Conservation (phyloP, 2,329 filamentous ascomycete genomes). For the Pyrenophora seminiperda region DNA sequence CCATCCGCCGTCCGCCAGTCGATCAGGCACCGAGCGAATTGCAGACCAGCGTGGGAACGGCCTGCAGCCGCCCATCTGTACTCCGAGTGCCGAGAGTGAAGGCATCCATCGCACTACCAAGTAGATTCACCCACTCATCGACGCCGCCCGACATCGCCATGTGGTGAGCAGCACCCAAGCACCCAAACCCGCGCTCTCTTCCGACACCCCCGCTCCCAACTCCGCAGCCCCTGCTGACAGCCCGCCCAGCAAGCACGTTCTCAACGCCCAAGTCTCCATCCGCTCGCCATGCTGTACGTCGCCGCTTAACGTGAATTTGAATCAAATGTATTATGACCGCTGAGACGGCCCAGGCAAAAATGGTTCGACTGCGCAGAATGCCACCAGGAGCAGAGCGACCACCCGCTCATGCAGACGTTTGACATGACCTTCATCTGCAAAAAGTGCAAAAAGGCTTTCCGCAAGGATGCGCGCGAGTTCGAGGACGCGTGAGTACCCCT, state of each 20-base stretch:
- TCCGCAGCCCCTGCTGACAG: constrained; percentile 25
- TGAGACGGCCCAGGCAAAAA: constrained; percentile 69
- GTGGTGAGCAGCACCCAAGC: no score
- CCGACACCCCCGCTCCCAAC: constrained; percentile 19
- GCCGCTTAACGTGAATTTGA: constrained; percentile 1
- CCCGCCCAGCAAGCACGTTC: constrained; percentile 81
- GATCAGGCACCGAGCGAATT: constrained; percentile 29
- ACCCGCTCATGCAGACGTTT: constrained; percentile 73
- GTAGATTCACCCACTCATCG: constrained; percentile 5
- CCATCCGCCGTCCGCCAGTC: constrained; percentile 13
- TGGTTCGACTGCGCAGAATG: constrained; percentile 99
- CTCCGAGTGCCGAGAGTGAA: not conserved
- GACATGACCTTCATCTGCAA: constrained; percentile 98
- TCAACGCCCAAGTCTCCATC: constrained; percentile 97
- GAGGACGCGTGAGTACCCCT: constrained; percentile 67
- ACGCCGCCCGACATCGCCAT: constrained; percentile 19
- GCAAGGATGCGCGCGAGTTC: constrained; percentile 89
- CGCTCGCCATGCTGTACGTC: constrained; percentile 89
- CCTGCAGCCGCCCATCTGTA: constrained; percentile 5
- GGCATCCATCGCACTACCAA: not conserved
- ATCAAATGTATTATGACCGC: constrained; percentile 2
- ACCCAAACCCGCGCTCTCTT: constrained; percentile 5
- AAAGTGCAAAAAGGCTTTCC: constrained; percentile 98
- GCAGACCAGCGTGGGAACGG: constrained; percentile 2
- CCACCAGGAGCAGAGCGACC: constrained; percentile 79